Evolutionary conservation across 176 grass and related monocot genomes (phyloP).

Genomic region (Paspalum vaginatum): DNA sequence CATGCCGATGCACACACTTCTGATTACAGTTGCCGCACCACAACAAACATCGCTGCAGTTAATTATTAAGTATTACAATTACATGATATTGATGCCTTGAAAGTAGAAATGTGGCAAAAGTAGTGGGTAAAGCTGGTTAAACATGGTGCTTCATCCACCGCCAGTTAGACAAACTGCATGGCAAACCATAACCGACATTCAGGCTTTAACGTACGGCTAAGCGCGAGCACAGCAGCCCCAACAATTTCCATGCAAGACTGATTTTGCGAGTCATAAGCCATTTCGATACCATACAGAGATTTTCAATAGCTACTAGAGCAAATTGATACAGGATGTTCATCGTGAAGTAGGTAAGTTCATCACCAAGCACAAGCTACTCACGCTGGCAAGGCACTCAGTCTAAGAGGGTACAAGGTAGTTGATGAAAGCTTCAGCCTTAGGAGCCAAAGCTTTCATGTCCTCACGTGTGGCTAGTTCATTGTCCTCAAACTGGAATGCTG

Average conservation of each 20-base stretch:
- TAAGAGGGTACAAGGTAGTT: slow-evolving; percentile 67
- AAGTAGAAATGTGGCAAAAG: background rate
- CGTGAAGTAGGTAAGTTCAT: background rate
- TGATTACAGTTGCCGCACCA: background rate
- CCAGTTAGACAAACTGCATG: too few relatives aligned
- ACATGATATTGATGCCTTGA: background rate
- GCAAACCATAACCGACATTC: too few relatives aligned
- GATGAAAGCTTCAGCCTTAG: slow-evolving; percentile 72
- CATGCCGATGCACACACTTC: background rate
- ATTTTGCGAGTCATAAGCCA: background rate
- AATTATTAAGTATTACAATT: background rate
- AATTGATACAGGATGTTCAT: background rate
- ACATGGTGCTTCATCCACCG: background rate
- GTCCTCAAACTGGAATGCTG: slow-evolving; percentile 70
- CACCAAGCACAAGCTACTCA: background rate
- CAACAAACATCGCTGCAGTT: background rate
- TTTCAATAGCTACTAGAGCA: slow-evolving; percentile 15
- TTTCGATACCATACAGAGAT: background rate
- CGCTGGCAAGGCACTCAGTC: background rate
- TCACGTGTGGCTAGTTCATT: slow-evolving; percentile 66
- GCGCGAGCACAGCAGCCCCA: background rate
- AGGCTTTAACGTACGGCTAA: too few relatives aligned
- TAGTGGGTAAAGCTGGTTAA: background rate
- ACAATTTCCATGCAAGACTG: background rate
- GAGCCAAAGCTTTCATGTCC: slow-evolving; percentile 53